phyloP scores from a whole-genome alignment of 768 basidiomycete genomes.

The Panaeolus papilionaceus region DNA sequence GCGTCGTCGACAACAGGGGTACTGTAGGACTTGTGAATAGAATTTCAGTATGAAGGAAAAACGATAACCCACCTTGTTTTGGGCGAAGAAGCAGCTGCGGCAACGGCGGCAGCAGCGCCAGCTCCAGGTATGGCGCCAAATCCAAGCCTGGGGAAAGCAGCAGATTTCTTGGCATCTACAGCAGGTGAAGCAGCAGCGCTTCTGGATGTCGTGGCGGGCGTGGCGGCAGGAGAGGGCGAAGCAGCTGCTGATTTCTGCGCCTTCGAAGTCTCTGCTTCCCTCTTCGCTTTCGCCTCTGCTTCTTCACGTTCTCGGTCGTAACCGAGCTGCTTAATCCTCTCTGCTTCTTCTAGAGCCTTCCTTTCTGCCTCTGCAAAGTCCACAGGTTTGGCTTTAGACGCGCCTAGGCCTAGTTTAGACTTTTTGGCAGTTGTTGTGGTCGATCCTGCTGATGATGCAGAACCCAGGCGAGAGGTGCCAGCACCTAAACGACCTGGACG shows the following conservation, averaged over 20 bases:
- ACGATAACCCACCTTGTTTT: constrained; percentile 37
- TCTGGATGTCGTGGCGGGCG: constrained; percentile 30
- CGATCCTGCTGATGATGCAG: constrained; percentile 41
- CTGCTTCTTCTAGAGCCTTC: constrained; percentile 90
- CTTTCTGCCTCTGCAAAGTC: constrained; percentile 96
- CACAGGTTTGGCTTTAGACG: constrained; percentile 85
- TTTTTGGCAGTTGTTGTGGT: constrained; percentile 57
- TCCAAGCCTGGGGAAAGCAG: constrained; percentile 75
- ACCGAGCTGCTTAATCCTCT: constrained; percentile 88
- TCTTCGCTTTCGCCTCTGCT: constrained; percentile 75
- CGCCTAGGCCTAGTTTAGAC: constrained; percentile 82
- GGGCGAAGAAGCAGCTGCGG: constrained; percentile 38
- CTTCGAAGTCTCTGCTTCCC: constrained; percentile 61
- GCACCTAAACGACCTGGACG: constrained; percentile 50
- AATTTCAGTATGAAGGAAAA: background rate
- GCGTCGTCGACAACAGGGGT: constrained; percentile 55
- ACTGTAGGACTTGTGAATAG: constrained; percentile 21
- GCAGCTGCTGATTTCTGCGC: constrained; percentile 45
- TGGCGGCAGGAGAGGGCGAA: constrained; percentile 32
- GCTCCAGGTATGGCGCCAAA: constrained; percentile 83
- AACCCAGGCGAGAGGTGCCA: constrained; percentile 45
- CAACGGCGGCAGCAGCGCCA: constrained; percentile 56
- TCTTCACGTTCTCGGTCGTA: constrained; percentile 89
- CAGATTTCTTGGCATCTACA: constrained; percentile 36
- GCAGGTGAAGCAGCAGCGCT: constrained; percentile 22